phyloP scores from a whole-genome alignment of 768 basidiomycete species.

The Agaricus bisporus region DNA sequence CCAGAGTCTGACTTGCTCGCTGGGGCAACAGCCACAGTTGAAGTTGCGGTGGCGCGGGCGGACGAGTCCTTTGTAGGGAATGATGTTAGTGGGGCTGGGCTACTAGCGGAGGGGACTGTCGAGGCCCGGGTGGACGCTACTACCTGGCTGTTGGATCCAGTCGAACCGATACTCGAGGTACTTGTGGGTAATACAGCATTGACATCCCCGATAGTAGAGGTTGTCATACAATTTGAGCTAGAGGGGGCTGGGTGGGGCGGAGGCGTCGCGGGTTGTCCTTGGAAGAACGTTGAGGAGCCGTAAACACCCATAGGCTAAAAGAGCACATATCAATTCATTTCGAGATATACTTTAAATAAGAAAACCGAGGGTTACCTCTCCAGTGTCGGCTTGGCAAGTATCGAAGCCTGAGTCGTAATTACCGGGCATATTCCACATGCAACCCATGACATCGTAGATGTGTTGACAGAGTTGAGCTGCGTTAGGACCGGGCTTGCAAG shows the following conservation, averaged over 20 bases:
- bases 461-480: conserved; percentile 56
- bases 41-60: background rate
- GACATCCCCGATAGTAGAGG: conserved; percentile 49
- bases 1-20: background rate
- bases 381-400: conserved; percentile 47
- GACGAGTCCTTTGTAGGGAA: background rate
- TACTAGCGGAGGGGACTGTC: background rate
- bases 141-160: background rate
- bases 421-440: conserved; percentile 58
- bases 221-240: conserved; percentile 53
- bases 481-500: conserved; percentile 46
- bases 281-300: conserved; percentile 58
- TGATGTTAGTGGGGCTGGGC: background rate
- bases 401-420: conserved; percentile 43
- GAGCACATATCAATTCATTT: background rate
- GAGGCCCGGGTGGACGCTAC: background rate
- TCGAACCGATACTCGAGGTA: conserved; percentile 13
- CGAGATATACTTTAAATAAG: background rate
- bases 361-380: conserved; percentile 28
- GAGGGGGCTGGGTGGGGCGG: conserved; percentile 48
- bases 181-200: conserved; percentile 23
- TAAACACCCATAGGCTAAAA: conserved; percentile 63
- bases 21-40: background rate
- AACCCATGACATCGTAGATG: conserved; percentile 50
- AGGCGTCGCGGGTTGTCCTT: conserved; percentile 54